Base-by-base conservation (phyloP, 257 asterid species). In the Coffea canephora region DNA sequence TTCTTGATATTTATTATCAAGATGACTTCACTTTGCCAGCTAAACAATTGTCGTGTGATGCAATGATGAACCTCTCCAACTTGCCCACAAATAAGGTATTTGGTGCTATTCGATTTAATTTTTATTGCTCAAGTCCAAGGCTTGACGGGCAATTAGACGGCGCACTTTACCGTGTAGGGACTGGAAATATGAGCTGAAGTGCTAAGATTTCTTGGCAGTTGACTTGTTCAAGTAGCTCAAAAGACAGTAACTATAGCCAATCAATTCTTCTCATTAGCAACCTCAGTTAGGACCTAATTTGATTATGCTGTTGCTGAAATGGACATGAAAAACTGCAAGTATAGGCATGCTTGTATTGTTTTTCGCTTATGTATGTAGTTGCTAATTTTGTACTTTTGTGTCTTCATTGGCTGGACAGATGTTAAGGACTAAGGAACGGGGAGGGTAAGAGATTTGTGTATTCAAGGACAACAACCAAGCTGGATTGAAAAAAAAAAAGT, bases 1-100 rank as follows among this genome's bases (percentile, higher is more conserved):
- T 89, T 78, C 91, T 95, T 66, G 98, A 95, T 85, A 89, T 93
- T 91, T 95, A 88, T 86, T 95, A 87, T 79, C 98, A 95, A 87
- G 99, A 95, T 88, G 86, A 84, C 66, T 95, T 87, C 88, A 91
- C 99, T 69, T 85, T 95, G 83, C 98, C 97, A 43, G 75, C 74
- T 77, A 91, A 92, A 82, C 89, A 85, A 76, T 80, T 95, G 69
- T 83, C 89, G 76, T 89, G 88, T 66, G 82, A 83, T 84, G 87
- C 91, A 45, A 89, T 82, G 81, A 87, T 88, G 82, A 91, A 84
- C 82, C 80, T 91, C 36, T 84, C 96, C 85, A 81, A 81, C 77
- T 59, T 83, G 77, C 74, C 83, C 45, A 77, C 76, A 73, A 82
- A 69, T 77, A 91, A 93, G 98, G 99, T 92, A 85, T 78, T n/a